Evolutionary conservation across 2,329 filamentous ascomycete species (phyloP), one percentile per base, ranked within the genome.

Genomic region (Talaromyces albobiverticillius): DNA sequence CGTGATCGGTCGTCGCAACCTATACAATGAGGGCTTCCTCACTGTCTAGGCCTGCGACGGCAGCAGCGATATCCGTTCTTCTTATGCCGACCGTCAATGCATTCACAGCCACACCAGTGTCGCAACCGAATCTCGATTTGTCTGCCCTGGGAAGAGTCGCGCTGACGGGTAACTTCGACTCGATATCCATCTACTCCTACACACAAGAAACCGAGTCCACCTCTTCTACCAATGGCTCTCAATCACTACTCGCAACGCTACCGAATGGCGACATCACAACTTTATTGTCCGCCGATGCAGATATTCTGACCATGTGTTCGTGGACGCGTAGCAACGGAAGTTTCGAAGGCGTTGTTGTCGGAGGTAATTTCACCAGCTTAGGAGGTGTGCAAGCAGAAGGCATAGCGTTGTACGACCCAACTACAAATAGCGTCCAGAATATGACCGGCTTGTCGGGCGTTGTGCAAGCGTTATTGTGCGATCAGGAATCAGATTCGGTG

Each of bases 311-410:
- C 60, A 94, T 99, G 88, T 99, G 94, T 75, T 77, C 87, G 18
- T 89, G 93, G 63, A 79, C 84, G 49, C 75, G 80, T 62, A 78
- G 80, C 54, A 81, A 89, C 70, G 88, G 88, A 60, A 81, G 79
- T 5, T 73, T 87, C 54, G 78, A 82, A n/a, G 87, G 88, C 38
- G 82, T 97, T 25, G 82, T 97, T 46, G 82, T 99, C 14, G 94
- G 89, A 53, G 94, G 94, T 46, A 97, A 97, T 75, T 99, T 99
- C 69, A 97, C 94, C 29, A 95, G 90, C 69, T 76, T 99, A 58
- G 89, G 86, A 56, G 85, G 85, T 55, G 80, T 87, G 54, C 76
- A 89, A 65, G 90, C 91, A 2, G 85, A 85, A 51, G 89, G 89
- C 42, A 83, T 95, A 54, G 94, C 92, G 22, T 70, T 95, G 45